Base-by-base conservation (phyloP, 208 protist genomes). In the Phytomonas serpens region DNA sequence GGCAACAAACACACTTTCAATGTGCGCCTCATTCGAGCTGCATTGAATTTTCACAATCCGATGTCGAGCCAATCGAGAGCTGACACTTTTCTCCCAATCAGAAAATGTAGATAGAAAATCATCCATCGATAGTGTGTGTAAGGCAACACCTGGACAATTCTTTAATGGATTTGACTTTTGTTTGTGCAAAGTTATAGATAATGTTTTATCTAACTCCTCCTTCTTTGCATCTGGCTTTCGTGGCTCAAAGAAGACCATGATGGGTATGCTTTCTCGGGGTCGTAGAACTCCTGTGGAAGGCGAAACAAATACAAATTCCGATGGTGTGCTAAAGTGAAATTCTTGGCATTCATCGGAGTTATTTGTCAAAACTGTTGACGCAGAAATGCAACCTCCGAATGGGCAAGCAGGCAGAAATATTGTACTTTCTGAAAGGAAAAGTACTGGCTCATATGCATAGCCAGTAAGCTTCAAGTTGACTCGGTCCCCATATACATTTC, bases 351-450 rank as follows among this genome's bases (percentile, higher is more conserved):
- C 69, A n/a, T 64, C 69, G 31, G 62, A 72, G 11, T 73, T 67
- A 64, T 81, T 81, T 23, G 71, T 71, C 57, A 81, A 65, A 19
- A 81, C 77, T 31, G 77, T 81, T 19, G 77, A 77, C 2, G 69
- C 77, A 16, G 72, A 74, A 52, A 77, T 71, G 34, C 40, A 67
- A 63, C 66, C 63, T n/a, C 73, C 73, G 57, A 81, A 68, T 52
- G 68, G 74, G 66, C 77, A 81, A 4, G 73, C 64, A 4, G 77
- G 77, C 0, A 81, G 57, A 61, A 77, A 64, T 47, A 81, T 47
- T 10, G 77, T 81, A 16, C 77, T 73, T 40, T 73, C 65, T 19
- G 69, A 70, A 30, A 81, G 57, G 10, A 67, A 47, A 37, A 75
- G 61, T 6, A 68, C 31, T 6, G 77, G 64, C 10, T 64, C 52